Conservation (phyloP, 495 filamentous ascomycete species). For the Hypomontagnella submonticulosa region DNA sequence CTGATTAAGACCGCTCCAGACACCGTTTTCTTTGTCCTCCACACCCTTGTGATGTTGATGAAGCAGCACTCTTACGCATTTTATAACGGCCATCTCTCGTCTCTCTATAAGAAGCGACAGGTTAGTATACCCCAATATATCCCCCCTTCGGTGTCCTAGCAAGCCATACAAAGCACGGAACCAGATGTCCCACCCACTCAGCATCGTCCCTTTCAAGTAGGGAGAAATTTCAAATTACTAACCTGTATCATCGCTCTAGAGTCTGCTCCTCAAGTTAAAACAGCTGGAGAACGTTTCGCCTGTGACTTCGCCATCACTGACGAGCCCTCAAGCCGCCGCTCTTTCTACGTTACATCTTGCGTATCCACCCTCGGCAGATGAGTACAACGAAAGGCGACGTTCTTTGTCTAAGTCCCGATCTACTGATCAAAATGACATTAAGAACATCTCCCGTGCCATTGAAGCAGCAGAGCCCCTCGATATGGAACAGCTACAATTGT, state of each 20-base stretch:
- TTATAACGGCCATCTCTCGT: conserved; percentile 79
- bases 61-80: conserved; percentile 81
- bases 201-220: too few species aligned
- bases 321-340: conserved; percentile 47
- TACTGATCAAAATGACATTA: conserved; percentile 59
- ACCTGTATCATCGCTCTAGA: conserved; percentile 6
- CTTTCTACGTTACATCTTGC: conserved; percentile 55
- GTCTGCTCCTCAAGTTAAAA: conserved; percentile 49
- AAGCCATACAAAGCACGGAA: background rate
- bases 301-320: conserved; percentile 50
- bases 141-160: background rate
- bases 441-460: conserved; percentile 65
- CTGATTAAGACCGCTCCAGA: conserved; percentile 27
- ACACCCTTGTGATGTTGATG: conserved; percentile 78
- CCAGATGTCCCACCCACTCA: too few species aligned
- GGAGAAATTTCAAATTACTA: background rate
- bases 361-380: conserved; percentile 49
- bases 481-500: conserved; percentile 66
- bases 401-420: conserved; percentile 49
- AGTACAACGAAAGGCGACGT: conserved; percentile 56
- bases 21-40: conserved; percentile 75
- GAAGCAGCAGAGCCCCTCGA: conserved; percentile 67
- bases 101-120: conserved; percentile 61
- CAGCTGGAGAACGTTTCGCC: conserved; percentile 49
- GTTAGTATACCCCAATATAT: conserved; percentile 15